Conservation (phyloP, 495 filamentous ascomycete genomes). For the Talaromyces liani region DNA sequence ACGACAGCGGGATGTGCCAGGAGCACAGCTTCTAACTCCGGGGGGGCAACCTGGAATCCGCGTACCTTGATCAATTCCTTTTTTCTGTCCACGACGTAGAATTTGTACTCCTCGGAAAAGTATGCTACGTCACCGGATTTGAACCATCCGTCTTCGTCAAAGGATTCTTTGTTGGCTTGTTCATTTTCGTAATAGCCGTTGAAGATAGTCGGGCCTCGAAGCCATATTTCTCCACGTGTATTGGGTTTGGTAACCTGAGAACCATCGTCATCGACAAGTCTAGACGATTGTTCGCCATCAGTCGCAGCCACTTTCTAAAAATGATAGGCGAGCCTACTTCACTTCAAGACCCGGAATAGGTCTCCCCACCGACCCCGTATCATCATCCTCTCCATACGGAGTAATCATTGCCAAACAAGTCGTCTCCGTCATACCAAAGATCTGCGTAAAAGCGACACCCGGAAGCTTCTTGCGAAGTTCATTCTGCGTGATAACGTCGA, state of each 20-base stretch:
- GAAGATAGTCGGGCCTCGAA: conserved; percentile 29
- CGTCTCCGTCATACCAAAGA: background rate
- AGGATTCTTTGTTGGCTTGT: conserved; percentile 26
- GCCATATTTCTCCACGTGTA: conserved; percentile 26
- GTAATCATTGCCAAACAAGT: background rate
- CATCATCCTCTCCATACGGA: background rate
- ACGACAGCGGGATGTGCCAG: conserved; percentile 21
- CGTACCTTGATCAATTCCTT: conserved; percentile 29
- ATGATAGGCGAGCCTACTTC: no score
- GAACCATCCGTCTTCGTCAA: conserved; percentile 34
- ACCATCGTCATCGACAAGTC: conserved; percentile 4
- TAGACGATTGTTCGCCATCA: background rate
- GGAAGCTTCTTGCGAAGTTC: conserved; percentile 28
- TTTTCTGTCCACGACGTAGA: background rate
- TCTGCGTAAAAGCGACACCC: background rate
- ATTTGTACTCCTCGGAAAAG: background rate
- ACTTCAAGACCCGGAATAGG: background rate
- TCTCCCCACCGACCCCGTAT: background rate
- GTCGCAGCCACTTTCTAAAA: no score
- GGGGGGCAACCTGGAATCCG: conserved; percentile 37
- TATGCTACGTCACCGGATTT: conserved; percentile 33
- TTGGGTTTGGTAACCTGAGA: conserved; percentile 6
- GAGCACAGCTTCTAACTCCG: conserved; percentile 39
- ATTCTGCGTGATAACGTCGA: conserved; percentile 14
- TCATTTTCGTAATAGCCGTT: conserved; percentile 34